These are phyloP conservation scores for Gentiana straminea DNA, from an alignment of 257 asterid genomes.

Conservation along the genomic window DNA sequence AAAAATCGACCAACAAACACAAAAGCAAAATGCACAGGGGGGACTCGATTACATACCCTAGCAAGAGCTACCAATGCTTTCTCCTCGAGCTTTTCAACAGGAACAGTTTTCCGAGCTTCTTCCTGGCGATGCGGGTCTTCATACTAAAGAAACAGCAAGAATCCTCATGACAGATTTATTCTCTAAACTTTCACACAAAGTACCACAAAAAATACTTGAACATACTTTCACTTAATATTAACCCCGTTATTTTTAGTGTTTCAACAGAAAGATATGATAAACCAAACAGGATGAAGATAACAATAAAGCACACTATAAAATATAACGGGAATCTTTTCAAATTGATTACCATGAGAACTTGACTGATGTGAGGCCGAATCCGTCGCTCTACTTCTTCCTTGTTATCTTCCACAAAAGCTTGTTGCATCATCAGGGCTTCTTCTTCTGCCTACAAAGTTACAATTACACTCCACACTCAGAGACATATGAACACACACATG, in stretches of 20 bases:
- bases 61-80: conserved; percentile 80
- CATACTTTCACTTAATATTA: too few relatives aligned
- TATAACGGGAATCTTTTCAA: neutral
- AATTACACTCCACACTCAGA: conserved; percentile 1
- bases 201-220: too few relatives aligned
- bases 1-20: neutral
- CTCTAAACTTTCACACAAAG: neutral
- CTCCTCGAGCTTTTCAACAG: conserved; percentile 84
- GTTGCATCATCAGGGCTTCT: conserved; percentile 87
- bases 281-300: neutral
- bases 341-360: conserved; percentile 57
- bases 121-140: conserved; percentile 72
- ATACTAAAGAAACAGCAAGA: conserved; percentile 43
- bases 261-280: too few relatives aligned
- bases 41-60: conserved; percentile 36
- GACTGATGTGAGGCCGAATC: conserved; percentile 56
- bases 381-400: conserved; percentile 51
- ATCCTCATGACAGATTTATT: too few relatives aligned
- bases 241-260: too few relatives aligned
- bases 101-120: conserved; percentile 72
- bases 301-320: conserved; percentile 4
- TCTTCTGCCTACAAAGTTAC: conserved; percentile 82
- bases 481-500: too few relatives aligned
- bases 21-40: conserved; percentile 6
- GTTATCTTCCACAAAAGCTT: conserved; percentile 42